Percentiles rank a stretch among this genome's conserved stretches.
These are phyloP conservation scores for Gossypium bickii DNA, from an alignment of 345 rosid species.

Conservation along the genomic window DNA sequence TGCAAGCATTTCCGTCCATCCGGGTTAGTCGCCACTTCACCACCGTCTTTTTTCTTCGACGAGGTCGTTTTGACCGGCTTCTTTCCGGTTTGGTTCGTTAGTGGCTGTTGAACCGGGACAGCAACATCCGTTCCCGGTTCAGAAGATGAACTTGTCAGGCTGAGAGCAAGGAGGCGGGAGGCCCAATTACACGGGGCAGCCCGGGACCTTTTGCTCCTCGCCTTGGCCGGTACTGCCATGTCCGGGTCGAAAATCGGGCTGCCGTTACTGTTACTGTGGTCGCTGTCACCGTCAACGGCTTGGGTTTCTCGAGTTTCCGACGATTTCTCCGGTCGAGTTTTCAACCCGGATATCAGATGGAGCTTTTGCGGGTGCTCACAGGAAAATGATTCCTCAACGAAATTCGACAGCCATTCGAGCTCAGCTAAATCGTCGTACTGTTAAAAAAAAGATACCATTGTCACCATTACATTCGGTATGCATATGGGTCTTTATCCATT, in stretches of 20 bases:
- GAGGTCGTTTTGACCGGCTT: slow-evolving; percentile 20
- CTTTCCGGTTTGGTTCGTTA: background rate
- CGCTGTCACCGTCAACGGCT: background rate
- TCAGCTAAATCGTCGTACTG: slow-evolving; percentile 75
- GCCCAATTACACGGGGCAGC: slow-evolving; percentile 79
- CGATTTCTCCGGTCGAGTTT: slow-evolving; percentile 46
- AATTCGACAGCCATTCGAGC: slow-evolving; percentile 92
- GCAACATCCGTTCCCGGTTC: slow-evolving; percentile 13
- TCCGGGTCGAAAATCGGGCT: slow-evolving; percentile 49
- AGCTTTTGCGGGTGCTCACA: slow-evolving; percentile 76
- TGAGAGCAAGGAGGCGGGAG: slow-evolving; percentile 59
- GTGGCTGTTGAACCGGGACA: no score
- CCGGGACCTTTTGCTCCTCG: slow-evolving; percentile 91
- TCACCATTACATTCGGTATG: slow-evolving; percentile 13
- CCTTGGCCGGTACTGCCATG: slow-evolving; percentile 77
- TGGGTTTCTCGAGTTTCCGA: slow-evolving; percentile 35
- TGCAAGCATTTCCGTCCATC: slow-evolving; percentile 60
- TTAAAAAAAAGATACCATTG: background rate
- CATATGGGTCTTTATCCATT: slow-evolving; percentile 1
- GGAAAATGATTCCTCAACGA: slow-evolving; percentile 92
- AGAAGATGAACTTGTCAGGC: slow-evolving; percentile 31
- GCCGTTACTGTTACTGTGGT: slow-evolving; percentile 6
- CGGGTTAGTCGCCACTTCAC: background rate
- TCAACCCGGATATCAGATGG: slow-evolving; percentile 68
- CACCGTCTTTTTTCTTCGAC: slow-evolving; percentile 38